Percentiles rank a stretch among this genome's conserved stretches.
These are phyloP conservation scores for Alternaria sp. DNA, from an alignment of 2,329 filamentous ascomycete genomes.

Conservation along the genomic window DNA sequence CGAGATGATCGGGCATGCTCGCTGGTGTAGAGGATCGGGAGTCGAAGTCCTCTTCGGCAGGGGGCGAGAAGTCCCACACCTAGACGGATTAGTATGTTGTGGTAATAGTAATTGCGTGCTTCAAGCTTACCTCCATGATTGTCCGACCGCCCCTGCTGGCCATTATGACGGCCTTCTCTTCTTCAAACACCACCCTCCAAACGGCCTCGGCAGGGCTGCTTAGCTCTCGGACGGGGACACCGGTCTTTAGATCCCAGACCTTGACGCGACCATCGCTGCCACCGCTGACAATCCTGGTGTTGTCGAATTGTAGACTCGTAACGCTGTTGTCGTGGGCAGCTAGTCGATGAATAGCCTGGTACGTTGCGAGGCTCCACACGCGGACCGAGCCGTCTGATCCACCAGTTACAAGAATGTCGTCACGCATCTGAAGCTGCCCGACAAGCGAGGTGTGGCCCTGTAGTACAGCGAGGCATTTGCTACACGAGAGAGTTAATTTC, in stretches of 20 bases:
- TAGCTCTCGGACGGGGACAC: constrained; percentile 87
- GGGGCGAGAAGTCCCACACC: constrained; percentile 93
- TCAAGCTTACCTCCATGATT: constrained; percentile 86
- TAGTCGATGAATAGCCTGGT: constrained; percentile 89
- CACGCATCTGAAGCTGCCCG: constrained; percentile 93
- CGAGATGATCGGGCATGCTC: constrained; percentile 50
- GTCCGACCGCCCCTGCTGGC: constrained; percentile 84
- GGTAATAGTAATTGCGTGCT: background rate
- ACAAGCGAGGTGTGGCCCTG: constrained; percentile 97
- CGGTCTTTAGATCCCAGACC: constrained; percentile 95
- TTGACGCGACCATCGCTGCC: constrained; percentile 98
- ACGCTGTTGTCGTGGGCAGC: constrained; percentile 98
- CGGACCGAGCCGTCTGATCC: constrained; percentile 95
- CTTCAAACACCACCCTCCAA: constrained; percentile 97
- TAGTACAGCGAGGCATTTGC: constrained; percentile 83
- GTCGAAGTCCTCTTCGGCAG: constrained; percentile 61
- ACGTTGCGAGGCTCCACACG: constrained; percentile 92
- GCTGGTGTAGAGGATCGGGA: constrained; percentile 50
- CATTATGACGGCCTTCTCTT: constrained; percentile 97
- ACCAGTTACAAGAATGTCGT: constrained; percentile 92
- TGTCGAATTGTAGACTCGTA: constrained; percentile 96
- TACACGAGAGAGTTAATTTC: constrained; percentile 20
- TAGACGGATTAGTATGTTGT: constrained; percentile 51
- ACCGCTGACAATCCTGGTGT: constrained; percentile 91
- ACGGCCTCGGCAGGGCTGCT: constrained; percentile 92